A percentile compares a stretch with the other conserved stretches of the same genome.
phyloP scores from a whole-genome alignment of 805 yeast species.

The Ogataea dorogensis region DNA sequence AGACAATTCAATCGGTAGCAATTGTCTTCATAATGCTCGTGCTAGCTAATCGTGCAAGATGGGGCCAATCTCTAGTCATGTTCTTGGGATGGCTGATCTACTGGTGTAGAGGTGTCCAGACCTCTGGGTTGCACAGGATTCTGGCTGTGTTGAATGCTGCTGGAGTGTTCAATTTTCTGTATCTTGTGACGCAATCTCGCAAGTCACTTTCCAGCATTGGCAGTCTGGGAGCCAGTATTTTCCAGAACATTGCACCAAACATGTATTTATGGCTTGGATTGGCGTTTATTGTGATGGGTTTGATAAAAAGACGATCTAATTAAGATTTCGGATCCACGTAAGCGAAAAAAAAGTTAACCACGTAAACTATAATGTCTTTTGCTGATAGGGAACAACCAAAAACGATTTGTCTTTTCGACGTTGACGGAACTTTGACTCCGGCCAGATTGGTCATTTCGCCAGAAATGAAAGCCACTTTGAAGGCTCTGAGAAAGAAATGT shows the following conservation, averaged over 20 bases:
- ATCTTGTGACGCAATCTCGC: constrained; percentile 7
- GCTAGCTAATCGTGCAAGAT: constrained; percentile 1
- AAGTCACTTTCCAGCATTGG: constrained; percentile 5
- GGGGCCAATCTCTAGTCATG: constrained; percentile 7
- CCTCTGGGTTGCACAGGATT: neutral
- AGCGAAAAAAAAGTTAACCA: constrained; percentile 6
- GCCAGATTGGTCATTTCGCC: constrained; percentile 73
- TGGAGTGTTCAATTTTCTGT: constrained; percentile 8
- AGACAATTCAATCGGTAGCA: neutral
- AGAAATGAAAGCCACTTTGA: constrained; percentile 73
- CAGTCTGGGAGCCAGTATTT: constrained; percentile 3
- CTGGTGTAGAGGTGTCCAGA: constrained; percentile 9
- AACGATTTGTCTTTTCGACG: constrained; percentile 90
- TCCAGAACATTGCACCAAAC: constrained; percentile 6
- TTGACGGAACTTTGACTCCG: constrained; percentile 97
- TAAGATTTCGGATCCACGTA: constrained; percentile 5
- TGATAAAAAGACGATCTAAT: neutral
- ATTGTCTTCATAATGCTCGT: constrained; percentile 5
- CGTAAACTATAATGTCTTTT: constrained; percentile 38
- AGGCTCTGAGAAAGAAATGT: constrained; percentile 81
- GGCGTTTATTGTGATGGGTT: constrained; percentile 1
- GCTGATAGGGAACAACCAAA: constrained; percentile 78
- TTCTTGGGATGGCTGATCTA: constrained; percentile 7
- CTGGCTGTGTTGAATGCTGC: constrained; percentile 7
- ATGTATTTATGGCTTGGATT: constrained; percentile 3